These are phyloP conservation scores for Penicillium verrucosum DNA, from an alignment of 2,329 filamentous ascomycete species.

Conservation along the genomic window DNA sequence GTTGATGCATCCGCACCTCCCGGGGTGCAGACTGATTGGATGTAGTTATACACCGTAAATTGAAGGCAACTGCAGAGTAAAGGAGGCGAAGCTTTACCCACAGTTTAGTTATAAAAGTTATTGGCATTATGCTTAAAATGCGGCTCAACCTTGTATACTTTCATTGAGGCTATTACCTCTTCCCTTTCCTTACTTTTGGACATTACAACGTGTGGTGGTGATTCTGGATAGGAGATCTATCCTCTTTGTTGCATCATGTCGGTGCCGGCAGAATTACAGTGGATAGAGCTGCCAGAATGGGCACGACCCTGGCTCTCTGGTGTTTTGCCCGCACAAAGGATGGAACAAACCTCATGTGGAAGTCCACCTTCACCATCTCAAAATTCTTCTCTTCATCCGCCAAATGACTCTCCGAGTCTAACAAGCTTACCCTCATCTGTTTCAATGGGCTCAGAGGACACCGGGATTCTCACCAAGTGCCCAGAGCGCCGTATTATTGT, in stretches of 20 bases:
- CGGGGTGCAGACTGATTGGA: background rate
- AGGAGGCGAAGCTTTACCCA: background rate
- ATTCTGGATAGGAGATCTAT: background rate
- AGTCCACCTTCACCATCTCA: background rate
- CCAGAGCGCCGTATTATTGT: background rate
- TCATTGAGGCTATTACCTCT: background rate
- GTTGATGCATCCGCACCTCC: background rate
- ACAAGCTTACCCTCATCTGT: background rate
- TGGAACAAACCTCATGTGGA: background rate
- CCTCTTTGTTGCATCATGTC: background rate
- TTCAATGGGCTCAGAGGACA: background rate
- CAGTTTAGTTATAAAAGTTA: background rate
- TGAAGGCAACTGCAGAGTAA: background rate
- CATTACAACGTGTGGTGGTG: background rate
- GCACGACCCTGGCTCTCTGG: background rate
- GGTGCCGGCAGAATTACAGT: background rate
- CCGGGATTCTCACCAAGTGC: accelerated
- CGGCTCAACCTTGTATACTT: background rate
- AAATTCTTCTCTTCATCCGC: background rate
- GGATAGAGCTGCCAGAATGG: background rate
- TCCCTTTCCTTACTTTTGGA: background rate
- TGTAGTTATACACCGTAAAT: no score
- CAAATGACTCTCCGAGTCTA: background rate
- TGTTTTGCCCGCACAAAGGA: background rate
- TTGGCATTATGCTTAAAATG: background rate